Percentiles rank a stretch among this genome's conserved stretches.
Conservation (phyloP, 2,329 filamentous ascomycete species). For the Aspergillus sp. region DNA sequence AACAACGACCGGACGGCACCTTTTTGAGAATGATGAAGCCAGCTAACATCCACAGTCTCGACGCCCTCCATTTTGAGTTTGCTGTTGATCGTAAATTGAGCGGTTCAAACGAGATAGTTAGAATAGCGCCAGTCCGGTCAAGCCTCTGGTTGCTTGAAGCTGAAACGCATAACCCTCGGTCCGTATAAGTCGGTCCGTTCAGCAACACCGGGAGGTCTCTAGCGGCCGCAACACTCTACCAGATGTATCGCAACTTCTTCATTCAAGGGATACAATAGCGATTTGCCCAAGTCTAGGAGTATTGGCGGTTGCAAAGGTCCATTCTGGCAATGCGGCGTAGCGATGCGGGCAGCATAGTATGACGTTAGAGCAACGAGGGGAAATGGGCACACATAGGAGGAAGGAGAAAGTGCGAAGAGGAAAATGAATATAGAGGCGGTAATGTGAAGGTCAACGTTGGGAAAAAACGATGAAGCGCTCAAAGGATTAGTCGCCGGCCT, state of each 20-base stretch:
- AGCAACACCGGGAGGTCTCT: background rate
- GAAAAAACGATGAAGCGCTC: background rate
- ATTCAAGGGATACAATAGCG: background rate
- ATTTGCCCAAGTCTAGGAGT: background rate
- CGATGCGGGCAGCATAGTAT: conserved; percentile 13
- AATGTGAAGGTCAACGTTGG: background rate
- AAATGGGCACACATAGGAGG: background rate
- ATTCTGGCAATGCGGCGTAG: conserved; percentile 13
- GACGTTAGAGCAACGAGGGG: background rate
- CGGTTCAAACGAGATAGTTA: background rate
- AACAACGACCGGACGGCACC: conserved; percentile 54
- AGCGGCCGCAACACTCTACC: background rate
- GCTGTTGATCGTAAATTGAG: background rate
- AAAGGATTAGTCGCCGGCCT: background rate
- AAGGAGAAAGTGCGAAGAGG: conserved; percentile 6
- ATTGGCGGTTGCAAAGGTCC: conserved; percentile 11
- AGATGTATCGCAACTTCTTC: background rate
- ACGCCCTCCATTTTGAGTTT: conserved; percentile 72
- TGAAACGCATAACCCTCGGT: conserved; percentile 12
- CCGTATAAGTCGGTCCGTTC: background rate
- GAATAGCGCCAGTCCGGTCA: background rate
- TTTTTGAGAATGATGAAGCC: conserved; percentile 85
- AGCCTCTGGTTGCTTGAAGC: background rate
- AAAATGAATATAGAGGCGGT: background rate
- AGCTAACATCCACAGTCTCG: conserved; percentile 84